phyloP scores from a whole-genome alignment of 176 grass and related monocot genomes.

The Musa schizocarpa region DNA sequence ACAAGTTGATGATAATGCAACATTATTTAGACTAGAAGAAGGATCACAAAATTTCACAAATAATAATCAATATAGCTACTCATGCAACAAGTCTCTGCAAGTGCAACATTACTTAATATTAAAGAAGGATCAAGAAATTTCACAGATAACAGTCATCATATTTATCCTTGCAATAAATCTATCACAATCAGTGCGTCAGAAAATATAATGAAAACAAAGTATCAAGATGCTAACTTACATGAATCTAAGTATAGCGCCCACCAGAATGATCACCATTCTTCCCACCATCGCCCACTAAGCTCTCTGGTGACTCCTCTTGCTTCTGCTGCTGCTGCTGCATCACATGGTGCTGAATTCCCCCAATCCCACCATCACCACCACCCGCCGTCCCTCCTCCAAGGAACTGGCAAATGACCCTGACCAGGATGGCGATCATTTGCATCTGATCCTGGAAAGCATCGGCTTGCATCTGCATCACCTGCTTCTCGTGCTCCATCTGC shows the following conservation, averaged over 20 bases:
- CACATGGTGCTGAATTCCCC: conserved; percentile 8
- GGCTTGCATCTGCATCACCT: conserved; percentile 2
- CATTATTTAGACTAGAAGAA: background rate
- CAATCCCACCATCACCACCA: conserved; percentile 4
- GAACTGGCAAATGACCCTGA: conserved; percentile 7
- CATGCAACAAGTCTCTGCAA: background rate
- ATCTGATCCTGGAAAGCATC: conserved; percentile 15
- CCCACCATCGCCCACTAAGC: conserved; percentile 1
- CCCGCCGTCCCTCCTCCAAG: background rate
- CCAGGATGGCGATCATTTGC: conserved; percentile 13
- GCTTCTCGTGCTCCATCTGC: conserved; percentile 20
- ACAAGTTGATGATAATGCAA: background rate
- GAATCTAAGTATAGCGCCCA: background rate
- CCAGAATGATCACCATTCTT: conserved; percentile 11
- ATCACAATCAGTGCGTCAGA: background rate
- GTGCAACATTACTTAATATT: background rate
- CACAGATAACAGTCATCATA: background rate
- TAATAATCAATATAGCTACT: background rate
- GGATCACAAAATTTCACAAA: background rate
- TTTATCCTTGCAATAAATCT: background rate
- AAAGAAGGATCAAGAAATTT: background rate
- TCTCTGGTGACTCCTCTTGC: conserved; percentile 4
- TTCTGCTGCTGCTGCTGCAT: conserved; percentile 13
- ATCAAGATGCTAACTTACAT: background rate
- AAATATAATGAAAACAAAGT: background rate